phyloP scores from a whole-genome alignment of 148 eudicot genomes.

The Camellia lanceoleosa region DNA sequence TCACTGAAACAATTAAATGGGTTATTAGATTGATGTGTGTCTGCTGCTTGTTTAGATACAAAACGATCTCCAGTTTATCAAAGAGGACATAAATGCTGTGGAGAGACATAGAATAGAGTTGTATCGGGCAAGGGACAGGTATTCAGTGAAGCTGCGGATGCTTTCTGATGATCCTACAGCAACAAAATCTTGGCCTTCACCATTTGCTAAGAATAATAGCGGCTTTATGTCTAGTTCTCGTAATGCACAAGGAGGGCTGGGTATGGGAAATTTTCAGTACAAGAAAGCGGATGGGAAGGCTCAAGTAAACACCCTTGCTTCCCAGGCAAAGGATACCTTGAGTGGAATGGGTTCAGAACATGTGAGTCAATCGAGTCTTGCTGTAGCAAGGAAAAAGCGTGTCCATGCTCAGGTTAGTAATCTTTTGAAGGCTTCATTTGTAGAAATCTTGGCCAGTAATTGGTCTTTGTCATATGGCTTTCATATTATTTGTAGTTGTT shows the following conservation, averaged over 20 bases:
- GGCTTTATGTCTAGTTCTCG: slow-evolving; percentile 51
- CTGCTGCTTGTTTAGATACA: slow-evolving; percentile 52
- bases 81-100: slow-evolving; percentile 71
- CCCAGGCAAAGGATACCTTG: slow-evolving; percentile 53
- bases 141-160: slow-evolving; percentile 62
- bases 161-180: slow-evolving; percentile 48
- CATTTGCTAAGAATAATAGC: slow-evolving; percentile 42
- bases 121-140: slow-evolving; percentile 69
- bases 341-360: slow-evolving; percentile 57
- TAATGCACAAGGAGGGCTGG: slow-evolving; percentile 48
- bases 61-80: slow-evolving; percentile 69
- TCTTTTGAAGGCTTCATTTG: slow-evolving; percentile 5
- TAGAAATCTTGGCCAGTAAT: slow-evolving; percentile 3
- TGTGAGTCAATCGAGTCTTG: slow-evolving; percentile 73
- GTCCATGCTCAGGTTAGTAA: slow-evolving; percentile 78
- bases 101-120: slow-evolving; percentile 75
- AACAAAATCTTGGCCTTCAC: slow-evolving; percentile 48
- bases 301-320: slow-evolving; percentile 45
- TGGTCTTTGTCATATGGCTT: slow-evolving; percentile 1
- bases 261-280: slow-evolving; percentile 49
- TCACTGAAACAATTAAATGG: not conserved
- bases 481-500: not conserved
- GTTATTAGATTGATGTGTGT: slow-evolving; percentile 13
- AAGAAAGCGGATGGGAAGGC: slow-evolving; percentile 59
- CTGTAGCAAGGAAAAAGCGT: slow-evolving; percentile 78